Percentiles rank a stretch among this genome's conserved stretches.
phyloP scores from a whole-genome alignment of 768 basidiomycete genomes.

The Boletales sp. region DNA sequence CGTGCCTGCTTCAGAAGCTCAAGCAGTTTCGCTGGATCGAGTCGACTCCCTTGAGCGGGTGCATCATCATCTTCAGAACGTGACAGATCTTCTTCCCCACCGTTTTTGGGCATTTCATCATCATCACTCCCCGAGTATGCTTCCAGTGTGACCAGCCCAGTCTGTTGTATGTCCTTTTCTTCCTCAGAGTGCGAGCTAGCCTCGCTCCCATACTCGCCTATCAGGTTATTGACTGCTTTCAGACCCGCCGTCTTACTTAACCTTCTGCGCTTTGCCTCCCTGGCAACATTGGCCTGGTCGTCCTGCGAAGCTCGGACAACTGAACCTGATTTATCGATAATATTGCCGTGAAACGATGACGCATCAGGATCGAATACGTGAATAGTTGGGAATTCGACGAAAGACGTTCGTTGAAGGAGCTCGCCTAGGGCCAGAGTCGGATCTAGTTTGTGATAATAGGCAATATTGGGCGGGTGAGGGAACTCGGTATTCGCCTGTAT shows the following conservation, averaged over 20 bases:
- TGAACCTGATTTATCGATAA: constrained; percentile 56
- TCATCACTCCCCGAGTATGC: constrained; percentile 23
- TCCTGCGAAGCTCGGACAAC: constrained; percentile 10
- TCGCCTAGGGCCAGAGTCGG: constrained; percentile 41
- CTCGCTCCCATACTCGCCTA: constrained; percentile 61
- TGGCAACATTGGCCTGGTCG: constrained; percentile 27
- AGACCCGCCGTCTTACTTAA: constrained; percentile 49
- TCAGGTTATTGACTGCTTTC: constrained; percentile 51
- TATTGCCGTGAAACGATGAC: constrained; percentile 49
- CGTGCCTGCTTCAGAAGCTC: constrained; percentile 24
- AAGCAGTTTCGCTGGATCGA: constrained; percentile 18
- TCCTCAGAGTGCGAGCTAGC: constrained; percentile 35
- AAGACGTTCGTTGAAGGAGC: constrained; percentile 56
- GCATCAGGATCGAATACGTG: constrained; percentile 64
- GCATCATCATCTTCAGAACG: constrained; percentile 18
- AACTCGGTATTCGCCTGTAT: constrained; percentile 45
- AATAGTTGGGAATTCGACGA: constrained; percentile 83
- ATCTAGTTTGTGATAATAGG: constrained; percentile 56
- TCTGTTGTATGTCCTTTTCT: constrained; percentile 1
- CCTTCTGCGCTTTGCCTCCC: constrained; percentile 52
- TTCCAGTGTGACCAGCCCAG: constrained; percentile 22
- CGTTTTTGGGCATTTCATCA: background rate
- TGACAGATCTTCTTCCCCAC: constrained; percentile 8
- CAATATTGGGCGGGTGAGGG: constrained; percentile 24
- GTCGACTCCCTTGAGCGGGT: constrained; percentile 4